A percentile compares a stretch with the other conserved stretches of the same genome.
Evolutionary conservation across 805 yeast species (phyloP).

Genomic region (Vanderwaltozyma yarrowii): DNA sequence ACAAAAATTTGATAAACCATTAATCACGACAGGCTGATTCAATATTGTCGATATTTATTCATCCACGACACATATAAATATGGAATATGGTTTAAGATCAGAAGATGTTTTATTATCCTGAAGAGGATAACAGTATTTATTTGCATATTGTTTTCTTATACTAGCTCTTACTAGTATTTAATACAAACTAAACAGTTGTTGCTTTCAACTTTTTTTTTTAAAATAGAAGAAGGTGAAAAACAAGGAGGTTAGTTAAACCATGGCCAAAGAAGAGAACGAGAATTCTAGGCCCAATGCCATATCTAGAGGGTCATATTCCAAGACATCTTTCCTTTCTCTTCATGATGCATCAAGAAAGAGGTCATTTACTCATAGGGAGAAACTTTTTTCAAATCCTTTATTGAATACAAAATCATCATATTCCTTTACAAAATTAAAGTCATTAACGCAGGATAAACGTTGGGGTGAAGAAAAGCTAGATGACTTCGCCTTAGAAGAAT

Average conservation of each 20-base stretch:
- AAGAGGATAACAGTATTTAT: too few relatives aligned
- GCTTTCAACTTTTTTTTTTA: too few relatives aligned
- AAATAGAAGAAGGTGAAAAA: not conserved
- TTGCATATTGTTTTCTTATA: too few relatives aligned
- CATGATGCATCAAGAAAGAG: not conserved
- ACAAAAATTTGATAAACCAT: too few relatives aligned
- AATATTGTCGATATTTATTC: too few relatives aligned
- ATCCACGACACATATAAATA: too few relatives aligned
- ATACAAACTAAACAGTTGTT: too few relatives aligned
- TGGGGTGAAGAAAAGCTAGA: constrained; percentile 17
- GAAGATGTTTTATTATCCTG: too few relatives aligned
- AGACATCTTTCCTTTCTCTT: not conserved
- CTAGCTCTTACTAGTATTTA: too few relatives aligned
- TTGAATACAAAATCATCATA: not conserved
- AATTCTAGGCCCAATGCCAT: not conserved
- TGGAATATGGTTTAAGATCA: too few relatives aligned
- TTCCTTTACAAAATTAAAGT: constrained; percentile 1
- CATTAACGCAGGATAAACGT: not conserved
- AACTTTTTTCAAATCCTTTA: not conserved
- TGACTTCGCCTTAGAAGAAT: constrained; percentile 33
- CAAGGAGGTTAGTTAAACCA: too few relatives aligned
- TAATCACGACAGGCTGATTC: too few relatives aligned
- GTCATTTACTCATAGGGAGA: not conserved
- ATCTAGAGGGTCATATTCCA: constrained; percentile 2
- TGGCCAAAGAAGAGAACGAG: not conserved